Percentiles rank a stretch among this genome's conserved stretches.
Evolutionary conservation across 805 yeast species (phyloP).

Genomic region (Lachancea lanzarotensis): DNA sequence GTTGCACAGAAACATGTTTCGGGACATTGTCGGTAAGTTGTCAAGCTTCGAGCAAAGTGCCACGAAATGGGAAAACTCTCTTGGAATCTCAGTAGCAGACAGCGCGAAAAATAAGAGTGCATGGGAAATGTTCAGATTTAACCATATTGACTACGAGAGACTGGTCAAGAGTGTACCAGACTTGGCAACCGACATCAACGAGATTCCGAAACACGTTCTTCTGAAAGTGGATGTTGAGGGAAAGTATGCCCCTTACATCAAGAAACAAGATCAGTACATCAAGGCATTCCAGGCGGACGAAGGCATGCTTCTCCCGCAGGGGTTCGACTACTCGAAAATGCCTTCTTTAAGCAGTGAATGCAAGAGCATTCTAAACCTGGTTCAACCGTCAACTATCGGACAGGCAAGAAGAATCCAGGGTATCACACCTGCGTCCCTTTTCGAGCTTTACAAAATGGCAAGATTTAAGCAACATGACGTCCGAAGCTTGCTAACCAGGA

Average conservation of each 20-base stretch:
- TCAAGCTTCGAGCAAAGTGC: slow-evolving; percentile 44
- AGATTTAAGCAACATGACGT: slow-evolving; percentile 26
- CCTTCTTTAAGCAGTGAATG: slow-evolving; percentile 74
- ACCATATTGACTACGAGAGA: slow-evolving; percentile 34
- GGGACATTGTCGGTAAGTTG: slow-evolving; percentile 42
- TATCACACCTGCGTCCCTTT: slow-evolving; percentile 86
- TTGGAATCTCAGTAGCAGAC: slow-evolving; percentile 46
- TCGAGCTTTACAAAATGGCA: slow-evolving; percentile 60
- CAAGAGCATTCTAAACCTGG: slow-evolving; percentile 55
- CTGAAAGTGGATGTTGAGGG: slow-evolving; percentile 72
- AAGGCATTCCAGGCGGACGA: slow-evolving; percentile 83
- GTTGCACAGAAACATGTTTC: slow-evolving; percentile 40
- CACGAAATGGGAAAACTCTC: slow-evolving; percentile 51
- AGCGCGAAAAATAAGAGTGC: slow-evolving; percentile 54
- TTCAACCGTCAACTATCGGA: slow-evolving; percentile 85
- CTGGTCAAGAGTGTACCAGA: slow-evolving; percentile 33
- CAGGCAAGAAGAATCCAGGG: slow-evolving; percentile 95
- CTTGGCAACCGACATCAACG: slow-evolving; percentile 24
- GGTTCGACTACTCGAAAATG: slow-evolving; percentile 53
- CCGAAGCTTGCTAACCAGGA: background rate
- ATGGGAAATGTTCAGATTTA: slow-evolving; percentile 62
- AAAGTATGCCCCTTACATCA: slow-evolving; percentile 72
- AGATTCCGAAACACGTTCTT: slow-evolving; percentile 40
- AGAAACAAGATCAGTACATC: slow-evolving; percentile 63
- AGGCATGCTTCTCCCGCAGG: slow-evolving; percentile 57